Evolutionary conservation across 805 yeast species (phyloP).

Genomic region (Millerozyma miso): DNA sequence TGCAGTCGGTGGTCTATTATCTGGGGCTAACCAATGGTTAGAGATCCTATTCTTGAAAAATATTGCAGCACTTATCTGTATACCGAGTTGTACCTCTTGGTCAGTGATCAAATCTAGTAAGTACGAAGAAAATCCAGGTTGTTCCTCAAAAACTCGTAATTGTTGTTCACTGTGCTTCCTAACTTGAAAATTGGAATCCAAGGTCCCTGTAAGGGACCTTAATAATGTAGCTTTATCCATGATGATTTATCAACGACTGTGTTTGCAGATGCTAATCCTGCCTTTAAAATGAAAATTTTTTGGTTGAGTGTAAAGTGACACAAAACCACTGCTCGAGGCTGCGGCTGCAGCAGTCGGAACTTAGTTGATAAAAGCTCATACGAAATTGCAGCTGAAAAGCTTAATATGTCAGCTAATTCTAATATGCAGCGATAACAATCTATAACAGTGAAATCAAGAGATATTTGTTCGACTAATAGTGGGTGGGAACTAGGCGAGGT

Average conservation of each 20-base stretch:
- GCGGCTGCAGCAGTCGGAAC: neutral
- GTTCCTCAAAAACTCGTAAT: constrained; percentile 47
- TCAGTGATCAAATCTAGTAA: constrained; percentile 49
- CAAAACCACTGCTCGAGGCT: neutral
- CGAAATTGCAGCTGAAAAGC: no score
- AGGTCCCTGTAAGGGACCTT: constrained; percentile 48
- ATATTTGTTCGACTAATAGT: no score
- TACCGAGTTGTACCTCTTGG: constrained; percentile 30
- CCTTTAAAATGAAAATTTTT: constrained; percentile 3
- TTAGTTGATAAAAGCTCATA: no score
- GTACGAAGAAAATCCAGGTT: constrained; percentile 55
- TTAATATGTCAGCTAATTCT: no score
- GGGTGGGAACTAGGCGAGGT: no score
- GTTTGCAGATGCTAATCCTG: neutral
- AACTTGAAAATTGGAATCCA: constrained; percentile 46
- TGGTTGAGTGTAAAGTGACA: neutral
- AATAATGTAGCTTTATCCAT: constrained; percentile 52
- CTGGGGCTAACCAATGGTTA: constrained; percentile 36
- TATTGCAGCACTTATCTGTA: constrained; percentile 40
- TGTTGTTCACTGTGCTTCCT: constrained; percentile 54
- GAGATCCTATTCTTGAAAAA: constrained; percentile 40
- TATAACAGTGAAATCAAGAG: no score
- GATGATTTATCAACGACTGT: constrained; percentile 1
- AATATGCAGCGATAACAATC: no score
- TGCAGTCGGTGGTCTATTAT: constrained; percentile 18